phyloP scores from a whole-genome alignment of 352 stramenopile genomes.

The Globisporangium lucens region DNA sequence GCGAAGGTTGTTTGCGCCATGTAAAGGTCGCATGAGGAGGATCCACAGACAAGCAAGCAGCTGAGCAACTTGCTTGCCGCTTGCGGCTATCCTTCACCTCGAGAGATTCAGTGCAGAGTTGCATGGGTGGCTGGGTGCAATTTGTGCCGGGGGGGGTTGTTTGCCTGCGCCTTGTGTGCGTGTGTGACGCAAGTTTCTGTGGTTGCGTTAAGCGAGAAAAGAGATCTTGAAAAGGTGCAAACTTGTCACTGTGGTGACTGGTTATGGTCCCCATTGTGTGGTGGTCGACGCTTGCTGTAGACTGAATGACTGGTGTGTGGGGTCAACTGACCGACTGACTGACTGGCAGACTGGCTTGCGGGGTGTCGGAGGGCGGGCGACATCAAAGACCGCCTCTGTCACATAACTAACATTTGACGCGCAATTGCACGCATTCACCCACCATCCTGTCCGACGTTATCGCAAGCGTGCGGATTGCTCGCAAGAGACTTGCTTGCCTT shows the following conservation, averaged over 20 bases:
- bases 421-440: not conserved
- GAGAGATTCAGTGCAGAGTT: not conserved
- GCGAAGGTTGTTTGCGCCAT: not conserved
- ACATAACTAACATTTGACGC: not conserved
- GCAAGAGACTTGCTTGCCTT: not conserved
- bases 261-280: not conserved
- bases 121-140: not conserved
- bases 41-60: not conserved
- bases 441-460: not conserved
- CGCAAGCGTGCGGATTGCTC: not conserved
- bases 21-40: not conserved
- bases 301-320: not conserved
- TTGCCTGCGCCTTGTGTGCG: not conserved
- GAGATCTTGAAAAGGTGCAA: not conserved
- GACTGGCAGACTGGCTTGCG: not conserved
- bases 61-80: not conserved
- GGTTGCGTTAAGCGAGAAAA: not conserved
- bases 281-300: not conserved
- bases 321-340: too few relatives aligned
- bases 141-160: not conserved
- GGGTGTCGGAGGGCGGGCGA: not conserved
- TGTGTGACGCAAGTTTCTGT: not conserved
- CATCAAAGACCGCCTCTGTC: not conserved
- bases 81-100: not conserved
- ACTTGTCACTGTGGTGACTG: not conserved